Base-by-base conservation (phyloP, 768 basidiomycete species). In the Termitomyces sp. region DNA sequence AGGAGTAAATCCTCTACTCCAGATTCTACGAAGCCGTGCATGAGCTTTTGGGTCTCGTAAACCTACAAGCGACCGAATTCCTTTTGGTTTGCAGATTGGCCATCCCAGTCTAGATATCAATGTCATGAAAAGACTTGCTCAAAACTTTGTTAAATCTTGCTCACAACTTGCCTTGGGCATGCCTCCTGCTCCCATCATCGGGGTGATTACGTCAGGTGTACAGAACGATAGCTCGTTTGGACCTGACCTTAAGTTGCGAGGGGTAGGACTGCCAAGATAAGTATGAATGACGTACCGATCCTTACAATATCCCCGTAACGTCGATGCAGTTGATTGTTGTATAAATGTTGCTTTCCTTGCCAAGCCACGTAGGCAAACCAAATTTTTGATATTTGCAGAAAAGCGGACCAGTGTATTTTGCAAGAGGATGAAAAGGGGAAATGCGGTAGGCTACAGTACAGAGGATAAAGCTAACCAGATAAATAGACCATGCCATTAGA, bases 241-340 rank as follows among this genome's bases (percentile, higher is more conserved):
- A 34, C 48, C 48, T 49, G 8, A 7, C 20, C 13, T 2, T 13
- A 32, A 32, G 47, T 32, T 32, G 22, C 22, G 24, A 32, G 32
- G 20, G 20, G 13, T 48, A 22, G 2, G 20, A 4, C 13, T 20
- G 5, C 7, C n/a, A 5, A 50, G 10, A 22, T n/a, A 29, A n/a
- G n/a, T n/a, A 24, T 36, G 32, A 10, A 34, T 5, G n/a, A 24
- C 9, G 14, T 22, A 24, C 48, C 32, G 24, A 24, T 36, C 32
- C 48, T 36, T 22, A 50, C 48, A 16, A 50, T 18, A 20, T 78
- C 73, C 0, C 84, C 85, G 54, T 84, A 84, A 37, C 67, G 67
- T 18, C 73, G 70, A 61, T 85, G 84, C 31, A 85, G 60, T 9
- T 63, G 55, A 42, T 76, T 67, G 50, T 76, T 72, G 57, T 75